Base-by-base conservation (phyloP, 768 basidiomycete species). In the Trametes maxima region DNA sequence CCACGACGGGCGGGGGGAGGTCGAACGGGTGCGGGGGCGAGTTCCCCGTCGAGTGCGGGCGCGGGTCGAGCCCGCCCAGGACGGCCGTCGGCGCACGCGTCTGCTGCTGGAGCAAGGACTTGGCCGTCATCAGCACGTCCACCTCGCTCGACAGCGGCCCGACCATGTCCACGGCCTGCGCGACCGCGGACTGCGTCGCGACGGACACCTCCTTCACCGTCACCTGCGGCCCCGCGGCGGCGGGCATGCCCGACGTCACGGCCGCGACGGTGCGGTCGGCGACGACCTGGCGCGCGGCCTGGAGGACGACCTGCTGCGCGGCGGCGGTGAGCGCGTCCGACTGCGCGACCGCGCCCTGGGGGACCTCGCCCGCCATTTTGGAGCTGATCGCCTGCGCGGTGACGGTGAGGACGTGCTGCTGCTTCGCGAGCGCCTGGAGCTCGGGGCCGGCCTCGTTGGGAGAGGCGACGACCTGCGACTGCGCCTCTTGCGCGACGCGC, bases 301-400 rank as follows among this genome's bases (percentile, higher is more conserved):
- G 86, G 36, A 91, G 79, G 47, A 94, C 92, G 57, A 93, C 87
- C 60, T 90, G 86, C 67, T 90, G 89, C 17, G 90, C 91, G 4
- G 90, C 91, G 13, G 84, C 85, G 5, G 88, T 89, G 60, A 92
- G 79, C 19, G 68, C 83, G 73, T 69, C 86, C 73, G 74, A 74
- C 54, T 83, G 81, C 40, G 79, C 68, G 52, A 79, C 55, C 13
- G 66, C 79, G 48, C 76, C 81, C n/a, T 76, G 77, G 39, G 69
- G 75, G n/a, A 73, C 68, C 45, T 83, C 80, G 36, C 83, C 85
- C 22, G 81, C 81, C 45, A 86, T 79, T 56, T 86, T 90, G 60
- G 83, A 82, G 71, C 90, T 88, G 66, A 92, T 85, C 14, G 90
- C 92, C 65, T 88, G 80, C 14, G 90, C 88, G 2, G 92, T 82